Evolutionary conservation across 768 basidiomycete species (phyloP), one percentile per base, ranked within the genome.

Genomic region (Trametes cinnabarina): DNA sequence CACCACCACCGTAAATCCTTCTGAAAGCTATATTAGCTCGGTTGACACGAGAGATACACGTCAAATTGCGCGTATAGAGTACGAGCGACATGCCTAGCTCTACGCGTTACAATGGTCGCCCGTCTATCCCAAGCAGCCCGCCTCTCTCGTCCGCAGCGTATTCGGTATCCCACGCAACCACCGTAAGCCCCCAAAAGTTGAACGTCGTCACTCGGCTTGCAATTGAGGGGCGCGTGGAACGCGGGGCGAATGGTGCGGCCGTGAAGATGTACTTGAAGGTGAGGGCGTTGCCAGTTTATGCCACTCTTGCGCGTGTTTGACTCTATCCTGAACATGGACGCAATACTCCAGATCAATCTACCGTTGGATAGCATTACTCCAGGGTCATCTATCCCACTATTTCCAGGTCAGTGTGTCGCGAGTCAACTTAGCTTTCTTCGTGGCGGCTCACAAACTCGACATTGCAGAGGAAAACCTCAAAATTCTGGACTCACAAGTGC

Each of bases 221-320:
- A 22, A 82, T 92, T 47, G 87, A 90, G 66, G 90, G 89, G 28
- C 86, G 83, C 71, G 83, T 84, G 20, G 86, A 82, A 70, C 79
- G 81, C 54, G 82, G 79, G 2, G 75, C 81, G 43, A 86, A 89
- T 65, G 86, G 83, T 37, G 87, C 82, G 34, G 74, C 81, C 17
- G 81, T 92, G 49, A 85, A 79, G 63, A 84, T 91, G 79, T 92
- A 88, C 72, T 78, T 92, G 63, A 92, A 88, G 78, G 90, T 88
- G 58, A 44, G 71, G 6, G 23, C 23, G 12, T 28, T 65, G 48
- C 63, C 52, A 26, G 14, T 37, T 19, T 11, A n/a, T 9, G 40
- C 23, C 46, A 43, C 46, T 42, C 20, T 37, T 20, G 39, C 20
- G 20, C 19, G 26, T 9, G 2, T n/a, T 14, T 23, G 26, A 49